Conservation (phyloP, 1,139 yeast species). For the Yamadazyma sp. region DNA sequence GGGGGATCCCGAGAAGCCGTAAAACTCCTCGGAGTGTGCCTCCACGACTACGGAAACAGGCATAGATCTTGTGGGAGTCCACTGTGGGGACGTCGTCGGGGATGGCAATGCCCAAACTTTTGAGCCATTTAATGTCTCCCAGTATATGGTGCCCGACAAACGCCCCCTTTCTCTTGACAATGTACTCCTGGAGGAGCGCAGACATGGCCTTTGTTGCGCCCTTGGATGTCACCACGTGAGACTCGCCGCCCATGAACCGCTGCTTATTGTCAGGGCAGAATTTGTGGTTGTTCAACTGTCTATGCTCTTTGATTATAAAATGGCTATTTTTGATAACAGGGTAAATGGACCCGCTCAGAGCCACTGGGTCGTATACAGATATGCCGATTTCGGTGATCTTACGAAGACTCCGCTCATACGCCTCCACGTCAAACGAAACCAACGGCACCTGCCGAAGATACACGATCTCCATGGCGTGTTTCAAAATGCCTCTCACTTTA, state of each 20-base stretch:
- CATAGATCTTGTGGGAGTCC: slow-evolving; percentile 58
- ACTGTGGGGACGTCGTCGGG: slow-evolving; percentile 33
- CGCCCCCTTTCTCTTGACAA: slow-evolving; percentile 25
- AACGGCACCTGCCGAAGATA: slow-evolving; percentile 37
- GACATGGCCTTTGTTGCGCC: slow-evolving; percentile 43
- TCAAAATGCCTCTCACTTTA: slow-evolving; percentile 19
- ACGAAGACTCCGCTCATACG: slow-evolving; percentile 51
- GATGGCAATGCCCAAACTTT: slow-evolving; percentile 44
- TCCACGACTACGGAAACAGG: slow-evolving; percentile 41
- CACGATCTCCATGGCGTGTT: slow-evolving; percentile 26
- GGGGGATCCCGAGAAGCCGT: slow-evolving; percentile 56
- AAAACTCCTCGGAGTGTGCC: slow-evolving; percentile 55
- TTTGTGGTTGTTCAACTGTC: slow-evolving; percentile 46
- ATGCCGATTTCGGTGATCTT: slow-evolving; percentile 70
- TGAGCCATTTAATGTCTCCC: slow-evolving; percentile 62
- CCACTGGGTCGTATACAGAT: slow-evolving; percentile 61
- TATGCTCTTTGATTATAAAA: slow-evolving; percentile 54
- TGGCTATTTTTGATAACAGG: slow-evolving; percentile 57
- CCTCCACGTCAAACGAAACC: slow-evolving; percentile 67
- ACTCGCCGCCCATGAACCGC: slow-evolving; percentile 58
- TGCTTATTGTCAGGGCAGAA: slow-evolving; percentile 66
- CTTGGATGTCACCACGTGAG: slow-evolving; percentile 39
- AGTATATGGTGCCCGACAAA: slow-evolving; percentile 70
- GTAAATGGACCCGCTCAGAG: slow-evolving; percentile 32
- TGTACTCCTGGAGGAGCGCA: slow-evolving; percentile 42